Conservation (phyloP, 495 filamentous ascomycete genomes). For the Lepraria neglecta region DNA sequence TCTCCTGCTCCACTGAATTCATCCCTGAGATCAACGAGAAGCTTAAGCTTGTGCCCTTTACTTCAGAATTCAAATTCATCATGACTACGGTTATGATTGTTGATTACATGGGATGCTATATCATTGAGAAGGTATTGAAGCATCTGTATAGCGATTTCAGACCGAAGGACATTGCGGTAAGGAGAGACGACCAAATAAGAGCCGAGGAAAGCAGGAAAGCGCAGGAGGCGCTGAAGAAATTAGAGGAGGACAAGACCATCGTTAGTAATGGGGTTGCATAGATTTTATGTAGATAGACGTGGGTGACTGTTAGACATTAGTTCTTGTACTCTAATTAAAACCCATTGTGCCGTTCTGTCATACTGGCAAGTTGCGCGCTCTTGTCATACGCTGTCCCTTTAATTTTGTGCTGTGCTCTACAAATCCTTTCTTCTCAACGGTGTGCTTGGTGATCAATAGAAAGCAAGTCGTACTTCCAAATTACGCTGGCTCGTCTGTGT, state of each 20-base stretch:
- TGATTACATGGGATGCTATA: constrained; percentile 83
- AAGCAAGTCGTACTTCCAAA: too few relatives aligned
- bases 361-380: too few relatives aligned
- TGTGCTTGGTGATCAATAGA: too few relatives aligned
- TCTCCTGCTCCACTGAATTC: constrained; percentile 94
- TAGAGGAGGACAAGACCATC: constrained; percentile 44
- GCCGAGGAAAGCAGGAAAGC: constrained; percentile 61
- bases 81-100: constrained; percentile 80
- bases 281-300: constrained; percentile 7
- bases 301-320: background rate
- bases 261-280: constrained; percentile 19
- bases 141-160: constrained; percentile 80
- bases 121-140: constrained; percentile 87
- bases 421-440: too few relatives aligned
- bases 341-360: too few relatives aligned
- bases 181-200: constrained; percentile 81
- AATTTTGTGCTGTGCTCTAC: too few relatives aligned
- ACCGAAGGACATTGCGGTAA: constrained; percentile 87
- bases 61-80: constrained; percentile 76
- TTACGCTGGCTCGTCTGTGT: too few relatives aligned
- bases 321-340: background rate
- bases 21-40: constrained; percentile 92
- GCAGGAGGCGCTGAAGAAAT: constrained; percentile 51
- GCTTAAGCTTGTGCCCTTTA: constrained; percentile 91
- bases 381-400: too few relatives aligned